Evolutionary conservation across 352 stramenopile species (phyloP).

Genomic region (Pythium guiyangense): DNA sequence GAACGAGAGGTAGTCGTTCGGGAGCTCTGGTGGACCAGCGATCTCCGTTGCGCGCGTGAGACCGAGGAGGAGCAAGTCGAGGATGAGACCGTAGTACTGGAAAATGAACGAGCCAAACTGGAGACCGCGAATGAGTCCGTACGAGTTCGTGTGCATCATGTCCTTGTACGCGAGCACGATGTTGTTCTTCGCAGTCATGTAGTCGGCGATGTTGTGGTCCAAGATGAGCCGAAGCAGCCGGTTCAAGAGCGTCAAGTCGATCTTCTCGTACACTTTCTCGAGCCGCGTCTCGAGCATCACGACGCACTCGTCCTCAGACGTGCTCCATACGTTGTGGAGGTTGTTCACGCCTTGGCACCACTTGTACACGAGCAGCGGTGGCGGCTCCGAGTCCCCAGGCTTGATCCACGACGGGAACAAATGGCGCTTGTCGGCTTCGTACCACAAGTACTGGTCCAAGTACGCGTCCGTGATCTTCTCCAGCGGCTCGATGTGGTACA

Average conservation of each 20-base stretch:
- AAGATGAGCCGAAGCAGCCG: slow-evolving; percentile 97
- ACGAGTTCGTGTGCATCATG: slow-evolving; percentile 99
- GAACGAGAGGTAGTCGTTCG: slow-evolving; percentile 99
- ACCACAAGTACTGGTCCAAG: slow-evolving; percentile 99
- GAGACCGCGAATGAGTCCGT: slow-evolving; percentile 97
- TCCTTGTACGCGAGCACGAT: slow-evolving; percentile 98
- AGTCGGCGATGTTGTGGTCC: slow-evolving; percentile 99
- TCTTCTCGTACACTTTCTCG: slow-evolving; percentile 99
- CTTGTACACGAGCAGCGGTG: slow-evolving; percentile 99
- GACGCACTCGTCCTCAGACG: slow-evolving; percentile 97
- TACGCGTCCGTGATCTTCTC: slow-evolving; percentile 99
- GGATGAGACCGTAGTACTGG: slow-evolving; percentile 99
- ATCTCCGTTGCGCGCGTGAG: slow-evolving; percentile 98
- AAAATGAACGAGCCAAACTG: slow-evolving; percentile 97
- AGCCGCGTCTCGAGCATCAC: slow-evolving; percentile 99
- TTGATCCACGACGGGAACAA: slow-evolving; percentile 99
- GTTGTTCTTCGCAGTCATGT: slow-evolving; percentile 99
- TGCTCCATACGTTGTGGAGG: slow-evolving; percentile 97
- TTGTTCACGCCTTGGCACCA: slow-evolving; percentile 99
- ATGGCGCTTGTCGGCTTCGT: slow-evolving; percentile 99
- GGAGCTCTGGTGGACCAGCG: slow-evolving; percentile 94
- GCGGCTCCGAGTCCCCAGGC: slow-evolving; percentile 97
- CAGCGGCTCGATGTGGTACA: slow-evolving; percentile 99
- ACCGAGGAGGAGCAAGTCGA: slow-evolving; percentile 97
- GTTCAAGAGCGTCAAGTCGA: slow-evolving; percentile 99